Conservation (phyloP, 1,284 basidiomycete species). For the Leucoagaricus sp. region DNA sequence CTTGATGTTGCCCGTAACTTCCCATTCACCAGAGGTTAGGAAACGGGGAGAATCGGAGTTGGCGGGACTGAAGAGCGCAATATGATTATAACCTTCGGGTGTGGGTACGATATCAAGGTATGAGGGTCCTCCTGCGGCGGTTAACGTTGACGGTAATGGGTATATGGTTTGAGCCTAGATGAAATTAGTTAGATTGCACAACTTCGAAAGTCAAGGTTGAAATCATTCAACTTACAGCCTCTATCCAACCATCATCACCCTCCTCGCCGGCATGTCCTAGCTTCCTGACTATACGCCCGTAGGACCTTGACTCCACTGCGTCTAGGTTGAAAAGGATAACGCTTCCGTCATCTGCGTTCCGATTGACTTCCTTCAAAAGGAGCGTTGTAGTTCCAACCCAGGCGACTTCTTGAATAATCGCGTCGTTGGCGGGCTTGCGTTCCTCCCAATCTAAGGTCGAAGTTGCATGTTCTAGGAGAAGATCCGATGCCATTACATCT, state of each 20-base stretch:
- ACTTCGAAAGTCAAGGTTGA: neutral
- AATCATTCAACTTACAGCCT: slow-evolving; percentile 51
- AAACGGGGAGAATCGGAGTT: slow-evolving; percentile 71
- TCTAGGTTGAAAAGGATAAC: slow-evolving; percentile 76
- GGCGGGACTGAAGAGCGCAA: slow-evolving; percentile 85
- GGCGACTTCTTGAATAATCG: slow-evolving; percentile 79
- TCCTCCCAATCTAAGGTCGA: slow-evolving; percentile 68
- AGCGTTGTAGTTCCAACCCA: slow-evolving; percentile 84
- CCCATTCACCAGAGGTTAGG: slow-evolving; percentile 88
- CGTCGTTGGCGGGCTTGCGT: slow-evolving; percentile 59
- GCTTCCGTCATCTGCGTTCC: slow-evolving; percentile 77
- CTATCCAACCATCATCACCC: slow-evolving; percentile 93
- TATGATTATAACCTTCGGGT: slow-evolving; percentile 81
- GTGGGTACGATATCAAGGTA: slow-evolving; percentile 90
- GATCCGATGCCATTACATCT: slow-evolving; percentile 25
- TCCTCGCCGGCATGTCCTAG: slow-evolving; percentile 82
- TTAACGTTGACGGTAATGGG: slow-evolving; percentile 48
- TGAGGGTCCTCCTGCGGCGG: slow-evolving; percentile 46
- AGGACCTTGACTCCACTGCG: slow-evolving; percentile 23
- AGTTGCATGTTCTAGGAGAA: slow-evolving; percentile 47
- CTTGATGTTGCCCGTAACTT: slow-evolving; percentile 76
- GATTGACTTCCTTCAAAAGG: slow-evolving; percentile 85
- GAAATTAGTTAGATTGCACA: neutral
- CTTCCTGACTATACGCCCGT: slow-evolving; percentile 68
- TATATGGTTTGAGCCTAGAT: slow-evolving; percentile 60